Evolutionary conservation across 352 stramenopile genomes (phyloP), one percentile per base, ranked within the genome.

Genomic region (Phytophthora vignae): DNA sequence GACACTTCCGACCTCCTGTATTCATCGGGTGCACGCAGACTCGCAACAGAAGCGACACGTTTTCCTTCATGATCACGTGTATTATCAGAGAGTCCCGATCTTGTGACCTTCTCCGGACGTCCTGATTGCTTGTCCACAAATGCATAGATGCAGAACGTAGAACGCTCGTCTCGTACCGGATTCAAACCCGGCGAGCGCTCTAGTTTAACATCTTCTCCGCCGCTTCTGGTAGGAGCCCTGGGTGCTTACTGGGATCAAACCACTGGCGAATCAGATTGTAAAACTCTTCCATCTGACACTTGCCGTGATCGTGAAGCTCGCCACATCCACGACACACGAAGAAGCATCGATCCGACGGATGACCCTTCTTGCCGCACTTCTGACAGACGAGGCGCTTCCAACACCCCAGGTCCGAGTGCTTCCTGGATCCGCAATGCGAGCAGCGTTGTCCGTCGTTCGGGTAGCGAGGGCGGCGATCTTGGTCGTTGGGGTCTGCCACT

Each of bases 121-220:
- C 22, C 1, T n/a, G 48, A 22, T 22, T 4, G 40, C 19, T 57
- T 31, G 25, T 63, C 33, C 40, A 69, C 48, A 53, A 57, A 69
- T 55, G 40, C 50, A 50, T 62, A 60, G 38, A 67, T 67, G 60
- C 36, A 54, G 22, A 55, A 21, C 22, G 31, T 54, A 60, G 38
- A 60, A 55, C 50, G 52, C 60, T 60, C 60, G 58, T 25, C 58
- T 52, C 44, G 44, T 27, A 52, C 44, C 44, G 17, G 44, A 52
- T 60, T 65, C 31, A 46, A 57, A 46, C 44, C 46, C n/a, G 46
- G 48, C 58, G 58, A 65, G 58, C 46, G 58, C 42, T 31, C 65
- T 72, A 72, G 40, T 73, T 73, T 73, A 73, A 64, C 40, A 53
- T 42, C 58, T 64, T 63, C n/a, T 67, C 58, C 7, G 31, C 53